Evolutionary conservation across 2,329 filamentous ascomycete species (phyloP).

Genomic region (Lecanicillium sp.): DNA sequence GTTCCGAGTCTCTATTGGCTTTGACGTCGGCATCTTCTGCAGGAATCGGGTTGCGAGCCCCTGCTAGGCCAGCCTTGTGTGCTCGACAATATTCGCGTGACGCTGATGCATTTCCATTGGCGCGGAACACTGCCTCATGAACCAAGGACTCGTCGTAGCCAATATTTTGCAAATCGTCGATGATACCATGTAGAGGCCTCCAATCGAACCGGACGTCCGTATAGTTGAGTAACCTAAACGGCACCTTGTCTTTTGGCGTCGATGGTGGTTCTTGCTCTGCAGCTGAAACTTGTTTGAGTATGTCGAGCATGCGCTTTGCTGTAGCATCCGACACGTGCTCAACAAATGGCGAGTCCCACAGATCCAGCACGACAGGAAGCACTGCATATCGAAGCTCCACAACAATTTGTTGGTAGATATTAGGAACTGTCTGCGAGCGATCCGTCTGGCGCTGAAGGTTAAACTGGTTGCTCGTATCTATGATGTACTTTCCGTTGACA

Average conservation of each 20-base stretch:
- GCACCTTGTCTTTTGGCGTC: slow-evolving; percentile 49
- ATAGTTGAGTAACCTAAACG: slow-evolving; percentile 35
- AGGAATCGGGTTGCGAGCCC: slow-evolving; percentile 61
- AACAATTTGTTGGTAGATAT: slow-evolving; percentile 63
- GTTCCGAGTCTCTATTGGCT: slow-evolving; percentile 25
- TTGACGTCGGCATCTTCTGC: slow-evolving; percentile 51
- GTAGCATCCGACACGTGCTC: slow-evolving; percentile 73
- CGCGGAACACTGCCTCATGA: slow-evolving; percentile 75
- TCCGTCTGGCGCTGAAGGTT: slow-evolving; percentile 35
- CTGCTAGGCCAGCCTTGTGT: slow-evolving; percentile 48
- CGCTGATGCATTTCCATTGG: slow-evolving; percentile 54
- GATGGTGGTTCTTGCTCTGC: slow-evolving; percentile 67
- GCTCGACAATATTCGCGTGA: slow-evolving; percentile 71
- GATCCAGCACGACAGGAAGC: slow-evolving; percentile 63
- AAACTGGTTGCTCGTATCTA: slow-evolving; percentile 61
- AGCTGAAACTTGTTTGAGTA: slow-evolving; percentile 69
- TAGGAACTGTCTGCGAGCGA: slow-evolving; percentile 30
- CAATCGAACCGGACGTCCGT: slow-evolving; percentile 39
- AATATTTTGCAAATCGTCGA: slow-evolving; percentile 24
- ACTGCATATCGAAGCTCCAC: slow-evolving; percentile 79
- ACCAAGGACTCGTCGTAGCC: slow-evolving; percentile 51
- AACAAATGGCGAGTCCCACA: slow-evolving; percentile 81
- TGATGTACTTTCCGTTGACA: slow-evolving; percentile 68
- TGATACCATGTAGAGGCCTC: slow-evolving; percentile 21
- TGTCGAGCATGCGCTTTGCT: slow-evolving; percentile 73